These are phyloP conservation scores for Prunus mongolica DNA, from an alignment of 306 rosid genomes.

Conservation along the genomic window DNA sequence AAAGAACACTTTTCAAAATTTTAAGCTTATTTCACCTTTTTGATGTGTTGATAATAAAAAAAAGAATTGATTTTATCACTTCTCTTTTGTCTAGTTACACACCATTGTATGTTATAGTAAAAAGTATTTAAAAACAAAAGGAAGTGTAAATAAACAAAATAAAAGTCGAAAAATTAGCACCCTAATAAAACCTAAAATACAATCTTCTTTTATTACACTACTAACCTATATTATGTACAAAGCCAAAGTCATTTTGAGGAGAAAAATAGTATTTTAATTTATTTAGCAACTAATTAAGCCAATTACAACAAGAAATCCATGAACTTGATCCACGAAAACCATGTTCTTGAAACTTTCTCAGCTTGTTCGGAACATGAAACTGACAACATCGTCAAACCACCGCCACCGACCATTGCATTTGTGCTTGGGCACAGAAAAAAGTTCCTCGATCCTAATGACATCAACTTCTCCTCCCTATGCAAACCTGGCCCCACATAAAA, in stretches of 20 bases:
- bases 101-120: too few relatives aligned
- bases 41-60: too few relatives aligned
- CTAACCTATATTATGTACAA: not conserved
- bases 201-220: not conserved
- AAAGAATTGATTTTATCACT: too few relatives aligned
- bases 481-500: conserved; percentile 44
- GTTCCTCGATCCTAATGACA: conserved; percentile 70
- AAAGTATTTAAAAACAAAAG: too few relatives aligned
- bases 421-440: conserved; percentile 52
- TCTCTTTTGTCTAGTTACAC: rapidly evolving
- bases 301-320: conserved; percentile 50
- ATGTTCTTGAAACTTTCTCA: conserved; percentile 21
- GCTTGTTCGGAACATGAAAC: conserved; percentile 53
- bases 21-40: too few relatives aligned
- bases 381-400: conserved; percentile 16
- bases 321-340: conserved; percentile 62
- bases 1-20: too few relatives aligned
- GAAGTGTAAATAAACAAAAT: too few relatives aligned
- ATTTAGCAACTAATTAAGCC: not conserved
- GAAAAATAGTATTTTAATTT: not conserved
- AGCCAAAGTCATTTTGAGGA: not conserved
- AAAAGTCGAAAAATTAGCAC: too few relatives aligned
- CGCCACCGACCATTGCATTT: not conserved
- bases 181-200: not conserved
- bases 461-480: conserved; percentile 50